Evolutionary conservation across 352 stramenopile species (phyloP).

Genomic region (Phytophthora idaei): DNA sequence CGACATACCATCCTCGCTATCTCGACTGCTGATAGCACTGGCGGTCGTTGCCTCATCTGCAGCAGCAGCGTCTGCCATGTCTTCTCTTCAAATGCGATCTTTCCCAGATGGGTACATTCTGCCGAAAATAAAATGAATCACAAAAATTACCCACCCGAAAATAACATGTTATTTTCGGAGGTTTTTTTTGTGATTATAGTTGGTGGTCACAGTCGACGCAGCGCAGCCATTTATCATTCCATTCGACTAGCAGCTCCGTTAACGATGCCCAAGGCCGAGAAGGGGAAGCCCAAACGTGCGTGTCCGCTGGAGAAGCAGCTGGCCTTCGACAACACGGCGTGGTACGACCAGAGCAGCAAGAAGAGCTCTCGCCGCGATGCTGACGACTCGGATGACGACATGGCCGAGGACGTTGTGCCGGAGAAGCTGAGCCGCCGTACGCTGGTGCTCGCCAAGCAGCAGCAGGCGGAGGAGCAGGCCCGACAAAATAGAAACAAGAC

Average conservation of each 20-base stretch:
- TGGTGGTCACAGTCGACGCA: conserved; percentile 35
- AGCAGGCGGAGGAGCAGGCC: conserved; percentile 81
- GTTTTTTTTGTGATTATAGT: background rate
- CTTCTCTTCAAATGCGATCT: conserved; percentile 24
- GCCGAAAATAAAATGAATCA: background rate
- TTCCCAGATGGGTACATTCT: conserved; percentile 19
- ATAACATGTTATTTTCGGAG: background rate
- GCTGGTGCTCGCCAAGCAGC: conserved; percentile 72
- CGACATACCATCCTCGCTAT: conserved; percentile 41
- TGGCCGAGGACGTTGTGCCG: conserved; percentile 68
- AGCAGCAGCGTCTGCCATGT: conserved; percentile 11
- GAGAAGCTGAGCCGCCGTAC: conserved; percentile 86
- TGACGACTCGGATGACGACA: conserved; percentile 70
- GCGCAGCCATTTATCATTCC: conserved; percentile 38
- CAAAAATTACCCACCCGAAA: too few relatives aligned
- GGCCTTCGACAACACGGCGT: conserved; percentile 85
- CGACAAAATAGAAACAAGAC: conserved; percentile 47
- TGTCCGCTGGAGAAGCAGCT: conserved; percentile 89
- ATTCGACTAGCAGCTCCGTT: background rate
- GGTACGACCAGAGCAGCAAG: conserved; percentile 64
- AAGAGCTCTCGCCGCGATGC: conserved; percentile 37
- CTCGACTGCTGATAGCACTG: conserved; percentile 26
- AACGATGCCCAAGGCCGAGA: conserved; percentile 73
- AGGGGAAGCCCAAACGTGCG: conserved; percentile 83
- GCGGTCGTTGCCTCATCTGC: conserved; percentile 26